Conservation (phyloP, 2,329 filamentous ascomycete species). For the Penicillium rolfsii region DNA sequence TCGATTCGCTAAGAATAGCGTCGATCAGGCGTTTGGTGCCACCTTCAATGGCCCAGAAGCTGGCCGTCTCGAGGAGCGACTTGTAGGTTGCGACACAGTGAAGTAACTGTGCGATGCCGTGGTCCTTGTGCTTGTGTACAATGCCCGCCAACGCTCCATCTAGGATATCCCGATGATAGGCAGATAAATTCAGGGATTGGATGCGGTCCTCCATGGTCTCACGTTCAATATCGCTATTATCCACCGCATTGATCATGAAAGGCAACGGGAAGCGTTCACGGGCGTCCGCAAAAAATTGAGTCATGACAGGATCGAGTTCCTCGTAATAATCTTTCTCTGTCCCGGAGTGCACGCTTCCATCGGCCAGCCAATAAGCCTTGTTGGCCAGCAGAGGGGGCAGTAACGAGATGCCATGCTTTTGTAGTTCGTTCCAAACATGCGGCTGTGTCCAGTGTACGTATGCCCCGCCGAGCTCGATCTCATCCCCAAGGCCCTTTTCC, state of each 20-base stretch:
- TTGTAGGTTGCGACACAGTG: conserved; percentile 13
- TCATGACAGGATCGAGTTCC: conserved; percentile 6
- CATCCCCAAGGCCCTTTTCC: conserved; percentile 1
- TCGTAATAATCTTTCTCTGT: background rate
- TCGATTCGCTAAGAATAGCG: background rate
- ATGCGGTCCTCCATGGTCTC: conserved; percentile 18
- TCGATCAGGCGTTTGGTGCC: conserved; percentile 6
- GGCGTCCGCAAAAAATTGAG: conserved; percentile 15
- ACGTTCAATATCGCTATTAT: conserved; percentile 17
- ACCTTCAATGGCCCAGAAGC: conserved; percentile 3
- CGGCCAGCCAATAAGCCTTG: background rate
- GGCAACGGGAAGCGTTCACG: conserved; percentile 18
- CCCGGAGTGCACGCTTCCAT: background rate
- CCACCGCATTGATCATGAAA: conserved; percentile 5
- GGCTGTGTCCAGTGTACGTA: background rate
- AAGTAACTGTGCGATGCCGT: conserved; percentile 20
- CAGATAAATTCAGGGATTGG: background rate
- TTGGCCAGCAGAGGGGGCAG: background rate
- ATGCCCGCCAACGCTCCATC: conserved; percentile 18
- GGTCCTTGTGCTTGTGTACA: conserved; percentile 15
- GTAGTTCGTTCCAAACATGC: background rate
- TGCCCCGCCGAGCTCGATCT: background rate
- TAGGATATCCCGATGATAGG: conserved; percentile 19
- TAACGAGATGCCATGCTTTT: background rate
- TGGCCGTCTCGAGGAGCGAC: conserved; percentile 4